A percentile compares a stretch with the other conserved stretches of the same genome.
These are phyloP conservation scores for Alternaria dauci DNA, from an alignment of 2,329 filamentous ascomycete genomes.

Conservation along the genomic window DNA sequence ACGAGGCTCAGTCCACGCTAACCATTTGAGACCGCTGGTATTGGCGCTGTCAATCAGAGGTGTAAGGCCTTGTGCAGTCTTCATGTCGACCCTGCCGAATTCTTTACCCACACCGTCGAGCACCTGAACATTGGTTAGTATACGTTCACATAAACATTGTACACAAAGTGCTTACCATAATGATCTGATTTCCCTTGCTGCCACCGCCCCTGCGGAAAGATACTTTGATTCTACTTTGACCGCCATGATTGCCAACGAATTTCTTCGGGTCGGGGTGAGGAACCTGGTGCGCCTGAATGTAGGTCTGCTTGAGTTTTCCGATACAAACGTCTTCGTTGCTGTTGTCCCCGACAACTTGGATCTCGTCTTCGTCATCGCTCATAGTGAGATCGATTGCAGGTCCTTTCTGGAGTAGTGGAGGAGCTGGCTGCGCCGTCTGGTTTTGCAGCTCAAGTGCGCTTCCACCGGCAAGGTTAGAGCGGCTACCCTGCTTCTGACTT, in stretches of 20 bases:
- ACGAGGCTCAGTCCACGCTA: slow-evolving; percentile 74
- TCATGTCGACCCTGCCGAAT: slow-evolving; percentile 78
- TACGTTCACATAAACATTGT: background rate
- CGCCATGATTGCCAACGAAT: slow-evolving; percentile 65
- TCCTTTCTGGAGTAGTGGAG: slow-evolving; percentile 12
- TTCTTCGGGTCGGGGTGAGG: slow-evolving; percentile 73
- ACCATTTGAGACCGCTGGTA: slow-evolving; percentile 71
- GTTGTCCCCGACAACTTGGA: slow-evolving; percentile 66
- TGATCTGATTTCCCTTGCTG: slow-evolving; percentile 67
- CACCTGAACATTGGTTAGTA: slow-evolving; percentile 42
- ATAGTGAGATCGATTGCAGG: slow-evolving; percentile 47
- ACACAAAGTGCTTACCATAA: slow-evolving; percentile 59
- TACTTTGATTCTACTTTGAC: slow-evolving; percentile 75
- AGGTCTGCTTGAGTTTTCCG: slow-evolving; percentile 75
- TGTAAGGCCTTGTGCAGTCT: slow-evolving; percentile 71
- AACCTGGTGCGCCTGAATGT: slow-evolving; percentile 71
- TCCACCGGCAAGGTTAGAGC: slow-evolving; percentile 25
- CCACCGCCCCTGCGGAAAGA: slow-evolving; percentile 69
- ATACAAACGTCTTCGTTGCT: slow-evolving; percentile 79
- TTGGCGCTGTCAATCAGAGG: slow-evolving; percentile 73
- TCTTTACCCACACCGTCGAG: slow-evolving; percentile 74
- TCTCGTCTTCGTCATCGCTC: slow-evolving; percentile 69
- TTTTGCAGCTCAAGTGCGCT: slow-evolving; percentile 57
- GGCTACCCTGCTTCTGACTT: slow-evolving; percentile 26
- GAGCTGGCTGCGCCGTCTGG: slow-evolving; percentile 20